phyloP scores from a whole-genome alignment of 345 rosid species.

The Raphanus sativus region DNA sequence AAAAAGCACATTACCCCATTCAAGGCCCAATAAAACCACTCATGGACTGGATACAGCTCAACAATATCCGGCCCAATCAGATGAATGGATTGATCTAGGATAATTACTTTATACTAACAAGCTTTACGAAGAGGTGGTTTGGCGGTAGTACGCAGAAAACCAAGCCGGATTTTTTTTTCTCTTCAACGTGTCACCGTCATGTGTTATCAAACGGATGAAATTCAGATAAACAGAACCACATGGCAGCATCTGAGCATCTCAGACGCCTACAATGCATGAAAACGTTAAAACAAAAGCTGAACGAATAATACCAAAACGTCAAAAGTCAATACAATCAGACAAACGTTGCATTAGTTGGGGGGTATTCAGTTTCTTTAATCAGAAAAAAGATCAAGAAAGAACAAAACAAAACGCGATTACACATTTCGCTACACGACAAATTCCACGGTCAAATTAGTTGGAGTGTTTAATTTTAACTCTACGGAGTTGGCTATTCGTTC shows the following conservation, averaged over 20 bases:
- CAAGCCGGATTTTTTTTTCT: conserved; percentile 10
- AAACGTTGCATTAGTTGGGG: conserved; percentile 21
- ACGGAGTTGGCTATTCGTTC: neutral
- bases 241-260: conserved; percentile 18
- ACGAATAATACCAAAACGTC: conserved; percentile 25
- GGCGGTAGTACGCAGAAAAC: conserved; percentile 27
- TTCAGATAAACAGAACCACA: neutral
- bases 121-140: neutral
- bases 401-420: conserved; percentile 29
- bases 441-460: neutral
- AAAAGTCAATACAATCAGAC: conserved; percentile 35
- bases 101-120: neutral
- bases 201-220: conserved; percentile 14
- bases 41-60: neutral
- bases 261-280: conserved; percentile 30
- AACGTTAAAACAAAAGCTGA: conserved; percentile 29
- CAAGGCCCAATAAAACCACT: neutral
- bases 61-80: neutral
- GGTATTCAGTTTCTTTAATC: conserved; percentile 8
- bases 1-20: neutral
- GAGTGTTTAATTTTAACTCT: neutral
- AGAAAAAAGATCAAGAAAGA: conserved; percentile 9
- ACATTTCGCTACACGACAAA: conserved; percentile 52
- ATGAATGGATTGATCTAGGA: neutral
- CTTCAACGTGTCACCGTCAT: conserved; percentile 18